Base-by-base conservation (phyloP, 306 rosid species). In the Vicia villosa region DNA sequence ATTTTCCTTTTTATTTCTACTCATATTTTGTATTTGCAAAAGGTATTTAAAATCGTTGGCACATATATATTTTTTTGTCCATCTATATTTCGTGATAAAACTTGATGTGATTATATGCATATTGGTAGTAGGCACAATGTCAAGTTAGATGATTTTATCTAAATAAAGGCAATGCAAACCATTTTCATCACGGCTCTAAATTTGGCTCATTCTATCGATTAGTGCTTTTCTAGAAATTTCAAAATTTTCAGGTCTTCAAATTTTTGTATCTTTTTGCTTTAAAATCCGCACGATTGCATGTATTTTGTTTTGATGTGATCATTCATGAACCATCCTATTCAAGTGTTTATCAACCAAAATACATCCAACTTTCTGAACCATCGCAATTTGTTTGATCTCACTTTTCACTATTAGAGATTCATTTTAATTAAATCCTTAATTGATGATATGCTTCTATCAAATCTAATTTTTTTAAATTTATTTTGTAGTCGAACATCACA, bases 291-390 rank as follows among this genome's bases (percentile, higher is more conserved):
- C 67, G 75, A 72, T 13, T 67, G 8, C 68, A 74, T 78, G 75
- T 37, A 51, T 55, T 74, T 78, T 78, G 72, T 82, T 69, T 51
- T 8, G 72, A 74, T 57, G 38, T 74, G 37, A 77, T 74, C 49
- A 56, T 63, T 69, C 82, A 64, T 77, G 80, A 74, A 59, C 80
- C 80, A 70, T 74, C 82, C 42, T 68, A 74, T 69, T 82, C 83
- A 56, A 63, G 20, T 54, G 64, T 62, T 63, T 69, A 15, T 41
- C 74, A 26, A 34, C 75, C 71, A 73, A 73, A 51, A n/a, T n/a
- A n/a, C n/a, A n/a, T 55, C 73, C 32, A 81, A 62, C 81, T 77
- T 72, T 77, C 60, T 55, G 4, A 49, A 46, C 41, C 55, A 16
- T 55, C 63, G 12, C 59, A 66, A 19, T 51, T 51, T 55, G 12